Evolutionary conservation across 495 filamentous ascomycete species (phyloP).

Genomic region (Penicillium pulvis): DNA sequence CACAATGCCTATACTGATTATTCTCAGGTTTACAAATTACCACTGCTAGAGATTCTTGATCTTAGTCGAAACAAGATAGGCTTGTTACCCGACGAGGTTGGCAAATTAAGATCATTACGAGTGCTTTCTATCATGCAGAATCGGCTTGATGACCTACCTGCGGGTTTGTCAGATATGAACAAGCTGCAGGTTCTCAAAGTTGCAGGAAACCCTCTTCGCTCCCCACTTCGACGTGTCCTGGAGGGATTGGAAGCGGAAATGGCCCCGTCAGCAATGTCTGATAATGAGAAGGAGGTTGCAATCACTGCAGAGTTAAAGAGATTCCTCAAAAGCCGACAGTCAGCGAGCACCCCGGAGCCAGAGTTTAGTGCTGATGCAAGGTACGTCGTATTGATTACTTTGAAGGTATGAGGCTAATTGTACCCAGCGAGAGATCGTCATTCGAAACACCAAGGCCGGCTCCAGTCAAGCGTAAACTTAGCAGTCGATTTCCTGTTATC

Average conservation of each 20-base stretch:
- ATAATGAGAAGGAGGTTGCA: conserved; percentile 65
- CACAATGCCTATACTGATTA: conserved; percentile 20
- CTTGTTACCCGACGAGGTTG: conserved; percentile 75
- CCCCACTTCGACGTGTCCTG: conserved; percentile 48
- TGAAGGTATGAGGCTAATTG: conserved; percentile 9
- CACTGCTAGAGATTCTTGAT: conserved; percentile 88
- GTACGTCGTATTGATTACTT: conserved; percentile 43
- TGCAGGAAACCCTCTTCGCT: conserved; percentile 75
- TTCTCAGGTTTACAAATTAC: conserved; percentile 71
- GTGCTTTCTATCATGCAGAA: conserved; percentile 83
- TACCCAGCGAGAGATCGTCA: conserved; percentile 47
- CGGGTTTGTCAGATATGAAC: conserved; percentile 82
- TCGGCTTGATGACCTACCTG: conserved; percentile 77
- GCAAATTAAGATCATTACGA: conserved; percentile 72
- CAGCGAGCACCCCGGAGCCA: conserved; percentile 52
- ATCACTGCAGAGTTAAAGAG: conserved; percentile 75
- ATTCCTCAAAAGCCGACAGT: conserved; percentile 65
- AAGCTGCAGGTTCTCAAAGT: conserved; percentile 86
- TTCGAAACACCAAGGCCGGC: conserved; percentile 75
- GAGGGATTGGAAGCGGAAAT: conserved; percentile 47
- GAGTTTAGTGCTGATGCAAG: conserved; percentile 69
- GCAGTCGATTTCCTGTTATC: conserved; percentile 81
- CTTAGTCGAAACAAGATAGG: conserved; percentile 82
- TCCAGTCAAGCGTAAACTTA: conserved; percentile 71
- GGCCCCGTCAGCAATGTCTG: conserved; percentile 45